phyloP scores from a whole-genome alignment of 176 grass and related monocot species.

The Bothriochloa decipiens region DNA sequence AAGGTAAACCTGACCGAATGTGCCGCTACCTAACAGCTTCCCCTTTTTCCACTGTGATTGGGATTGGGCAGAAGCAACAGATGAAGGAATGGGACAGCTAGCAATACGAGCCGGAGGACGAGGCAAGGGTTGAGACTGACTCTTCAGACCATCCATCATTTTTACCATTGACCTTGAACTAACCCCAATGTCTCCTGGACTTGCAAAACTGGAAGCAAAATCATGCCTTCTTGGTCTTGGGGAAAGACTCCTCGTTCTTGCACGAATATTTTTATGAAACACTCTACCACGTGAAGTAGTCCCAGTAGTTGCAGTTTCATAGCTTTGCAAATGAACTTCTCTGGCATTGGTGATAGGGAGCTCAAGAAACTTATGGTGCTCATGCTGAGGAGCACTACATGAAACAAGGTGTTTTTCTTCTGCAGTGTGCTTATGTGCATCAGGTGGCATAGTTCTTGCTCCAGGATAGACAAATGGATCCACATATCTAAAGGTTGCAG shows the following conservation, averaged over 20 bases:
- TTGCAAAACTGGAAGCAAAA: constrained; percentile 46
- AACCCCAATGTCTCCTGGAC: constrained; percentile 55
- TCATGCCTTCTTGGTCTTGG: constrained; percentile 44
- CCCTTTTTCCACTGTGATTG: constrained; percentile 74
- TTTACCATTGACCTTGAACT: constrained; percentile 54
- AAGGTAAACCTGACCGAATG: constrained; percentile 92
- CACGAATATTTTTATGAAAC: constrained; percentile 56
- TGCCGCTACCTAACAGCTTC: constrained; percentile 81
- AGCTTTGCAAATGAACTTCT: constrained; percentile 45
- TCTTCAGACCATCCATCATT: constrained; percentile 58
- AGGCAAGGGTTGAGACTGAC: constrained; percentile 65
- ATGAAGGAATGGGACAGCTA: constrained; percentile 32
- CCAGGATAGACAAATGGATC: constrained; percentile 48
- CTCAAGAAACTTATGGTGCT: constrained; percentile 47
- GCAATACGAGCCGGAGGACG: constrained; percentile 42
- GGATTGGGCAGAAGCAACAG: constrained; percentile 31
- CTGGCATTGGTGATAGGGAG: constrained; percentile 37
- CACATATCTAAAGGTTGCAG: constrained; percentile 42
- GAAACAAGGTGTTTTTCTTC: constrained; percentile 55
- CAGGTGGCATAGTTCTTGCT: constrained; percentile 46
- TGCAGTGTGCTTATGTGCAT: not conserved
- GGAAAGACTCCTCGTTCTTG: constrained; percentile 60
- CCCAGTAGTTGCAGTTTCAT: constrained; percentile 51
- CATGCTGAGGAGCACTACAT: constrained; percentile 48
- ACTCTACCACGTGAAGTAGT: constrained; percentile 42